Evolutionary conservation across 1,139 yeast species (phyloP), one percentile per base, ranked within the genome.

Genomic region (Sporopachydermia cereana): DNA sequence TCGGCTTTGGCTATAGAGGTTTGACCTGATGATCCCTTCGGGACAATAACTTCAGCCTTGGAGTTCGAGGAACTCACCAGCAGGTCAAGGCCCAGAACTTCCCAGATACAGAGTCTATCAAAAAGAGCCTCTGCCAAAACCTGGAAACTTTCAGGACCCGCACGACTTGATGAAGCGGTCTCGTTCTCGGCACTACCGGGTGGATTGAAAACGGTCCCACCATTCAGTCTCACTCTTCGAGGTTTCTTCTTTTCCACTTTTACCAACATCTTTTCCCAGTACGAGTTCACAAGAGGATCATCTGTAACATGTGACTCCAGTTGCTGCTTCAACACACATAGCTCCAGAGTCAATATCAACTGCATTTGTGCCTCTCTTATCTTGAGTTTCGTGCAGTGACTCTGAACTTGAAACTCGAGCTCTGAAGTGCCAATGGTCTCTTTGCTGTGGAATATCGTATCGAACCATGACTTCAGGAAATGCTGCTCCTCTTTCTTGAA

Each of bases 351-450:
- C 9, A 34, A 7, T 7, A 25, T 5, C n/a, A 34, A 34, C n/a
- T 34, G 39, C 5, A 34, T 5, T n/a, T 34, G 39, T 7, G 39
- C 39, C 22, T 34, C 39, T 34, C 39, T 34, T 12, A n/a, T 34
- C 17, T n/a, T 34, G 7, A 34, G 22, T n/a, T 20, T 34, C 9
- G 9, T 5, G 17, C 39, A 16, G n/a, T n/a, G n/a, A 12, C 12
- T 12, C n/a, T 27, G 12, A 27, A 27, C n/a, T 12, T 12, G n/a
- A 27, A n/a, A 27, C 14, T 27, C 30, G 14, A 27, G n/a, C 30
- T 27, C 30, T 12, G 30, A 27, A 27, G 30, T n/a, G 12, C 30
- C 30, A 7, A 34, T 16, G 9, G 39, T 34, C 9, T 5, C 39
- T 34, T 5, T n/a, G 18, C 39, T 21, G n/a, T n/a, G 12, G n/a